Base-by-base conservation (phyloP, 2,329 filamentous ascomycete species). In the Ilyonectria mors-panacis region DNA sequence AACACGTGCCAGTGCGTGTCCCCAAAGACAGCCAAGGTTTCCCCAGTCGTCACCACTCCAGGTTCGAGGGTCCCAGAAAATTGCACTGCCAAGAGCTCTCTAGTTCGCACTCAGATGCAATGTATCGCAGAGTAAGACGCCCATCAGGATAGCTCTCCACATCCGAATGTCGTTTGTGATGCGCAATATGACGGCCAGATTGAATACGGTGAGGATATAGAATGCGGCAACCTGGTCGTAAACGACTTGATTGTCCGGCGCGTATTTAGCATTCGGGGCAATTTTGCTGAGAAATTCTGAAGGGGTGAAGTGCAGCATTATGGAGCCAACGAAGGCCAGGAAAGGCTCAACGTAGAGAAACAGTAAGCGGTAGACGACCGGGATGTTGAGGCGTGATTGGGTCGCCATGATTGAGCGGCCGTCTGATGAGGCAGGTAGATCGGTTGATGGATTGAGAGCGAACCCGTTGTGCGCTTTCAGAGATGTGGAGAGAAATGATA, bases 31-130 rank as follows among this genome's bases (percentile, higher is more conserved):
- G 9, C 70, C 70, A 2, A 72, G 2, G 44, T 72, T 72, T 1
- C 37, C 48, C 70, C 70, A 73, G 7, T 72, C 70, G 12, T 72
- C 68, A 37, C 48, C 47, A 8, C 70, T 72, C 70, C 70, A 72
- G 0, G 15, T n/a, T 1, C 30, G 28, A 0, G 56, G 61, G 1
- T 35, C 59, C 70, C 70, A 72, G 0, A 72, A 73, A 2, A 71
- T 35, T 1, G 17, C 37, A 3, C 47, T 51, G 0, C 70, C 67
- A 2, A 72, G 28, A 0, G 57, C 65, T 15, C 23, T 44, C 55
- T 58, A 73, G 13, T 70, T 72, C 0, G 51, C 68, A 26, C 69
- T 63, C 28, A 71, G 4, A 6, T 72, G 70, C 4, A 72, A 10
- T 33, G 35, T 57, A n/a, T 72, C 70, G 6, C 70, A 72, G 0